Evolutionary conservation across 2,329 filamentous ascomycete species (phyloP).

Genomic region (Hymenoscyphus fructigenus): DNA sequence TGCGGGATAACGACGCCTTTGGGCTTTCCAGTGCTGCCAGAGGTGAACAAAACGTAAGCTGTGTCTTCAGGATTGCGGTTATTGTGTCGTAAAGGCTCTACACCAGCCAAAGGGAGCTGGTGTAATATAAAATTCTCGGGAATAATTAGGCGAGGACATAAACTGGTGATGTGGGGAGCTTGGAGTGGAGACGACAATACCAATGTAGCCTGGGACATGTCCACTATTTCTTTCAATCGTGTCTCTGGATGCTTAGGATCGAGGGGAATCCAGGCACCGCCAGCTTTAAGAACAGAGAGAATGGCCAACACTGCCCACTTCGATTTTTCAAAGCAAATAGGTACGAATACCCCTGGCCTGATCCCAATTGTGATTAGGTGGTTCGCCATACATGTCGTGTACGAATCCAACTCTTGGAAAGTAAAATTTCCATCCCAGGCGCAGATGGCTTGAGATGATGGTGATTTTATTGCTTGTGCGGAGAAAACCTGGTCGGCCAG

Average conservation of each 20-base stretch:
- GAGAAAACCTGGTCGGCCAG: no score
- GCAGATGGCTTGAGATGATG: neutral
- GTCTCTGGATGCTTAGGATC: slow-evolving; percentile 31
- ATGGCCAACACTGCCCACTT: slow-evolving; percentile 27
- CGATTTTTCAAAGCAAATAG: slow-evolving; percentile 31
- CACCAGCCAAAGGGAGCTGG: neutral
- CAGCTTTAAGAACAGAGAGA: slow-evolving; percentile 28
- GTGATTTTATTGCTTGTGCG: neutral
- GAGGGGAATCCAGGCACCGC: slow-evolving; percentile 32
- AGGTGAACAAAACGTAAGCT: neutral
- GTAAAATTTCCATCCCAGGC: slow-evolving; percentile 14
- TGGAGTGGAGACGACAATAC: neutral
- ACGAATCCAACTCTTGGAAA: slow-evolving; percentile 23
- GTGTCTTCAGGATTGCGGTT: neutral
- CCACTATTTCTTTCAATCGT: slow-evolving; percentile 17
- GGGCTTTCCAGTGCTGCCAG: neutral
- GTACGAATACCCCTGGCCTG: slow-evolving; percentile 19
- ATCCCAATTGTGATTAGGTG: slow-evolving; percentile 20
- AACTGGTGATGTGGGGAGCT: neutral
- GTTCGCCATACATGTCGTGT: slow-evolving; percentile 20
- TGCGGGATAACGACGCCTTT: slow-evolving; percentile 28
- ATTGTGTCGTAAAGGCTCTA: neutral
- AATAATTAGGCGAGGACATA: no score
- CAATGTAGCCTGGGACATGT: neutral
- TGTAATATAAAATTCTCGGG: no score